Evolutionary conservation across 148 eudicot genomes (phyloP), one percentile per base, ranked within the genome.

Genomic region (Amaranthus palmeri): DNA sequence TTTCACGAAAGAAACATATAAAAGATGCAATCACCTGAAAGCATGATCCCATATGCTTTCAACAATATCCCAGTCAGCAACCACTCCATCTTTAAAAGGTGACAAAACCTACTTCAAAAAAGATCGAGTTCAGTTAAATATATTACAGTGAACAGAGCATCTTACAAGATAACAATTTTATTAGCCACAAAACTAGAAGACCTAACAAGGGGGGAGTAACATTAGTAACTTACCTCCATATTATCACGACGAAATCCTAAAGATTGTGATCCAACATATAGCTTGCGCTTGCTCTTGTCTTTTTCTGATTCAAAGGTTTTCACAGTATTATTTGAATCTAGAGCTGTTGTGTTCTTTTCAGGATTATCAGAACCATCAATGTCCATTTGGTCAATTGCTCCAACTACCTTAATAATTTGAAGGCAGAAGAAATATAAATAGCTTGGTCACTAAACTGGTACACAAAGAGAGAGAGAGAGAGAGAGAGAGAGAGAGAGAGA

Each of bases 21-120:
- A 8, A 69, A 18, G 54, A 49, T 59, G 49, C 3, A 67, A 77
- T 70, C 67, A 95, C 98, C 91, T 88, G 69, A 91, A 86, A 60
- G 97, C 89, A 82, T 95, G 99, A 72, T 91, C 96, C 99, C 96
- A 95, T 73, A 95, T 92, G 84, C 80, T 84, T 79, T 95, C 99
- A 78, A 88, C 93, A 50, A 91, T 90, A 73, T 91, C 99, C 99
- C 97, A 91, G 67, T 95, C 99, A 66, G 81, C 86, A 54, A 95
- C 87, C 72, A 83, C 82, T 78, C 99, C 99, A 77, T 92, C 97
- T 85, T 88, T 95, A 13, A 95, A 78, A 54, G 96, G 89, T 62
- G 99, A 86, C 57, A 91, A 61, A 58, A 95, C 93, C 99, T 95
- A 13, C 54, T 13, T 63, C 44, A 13, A 67, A 59, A 78, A 44